phyloP scores from a whole-genome alignment of 2,329 filamentous ascomycete species.

The Botrytis porri region DNA sequence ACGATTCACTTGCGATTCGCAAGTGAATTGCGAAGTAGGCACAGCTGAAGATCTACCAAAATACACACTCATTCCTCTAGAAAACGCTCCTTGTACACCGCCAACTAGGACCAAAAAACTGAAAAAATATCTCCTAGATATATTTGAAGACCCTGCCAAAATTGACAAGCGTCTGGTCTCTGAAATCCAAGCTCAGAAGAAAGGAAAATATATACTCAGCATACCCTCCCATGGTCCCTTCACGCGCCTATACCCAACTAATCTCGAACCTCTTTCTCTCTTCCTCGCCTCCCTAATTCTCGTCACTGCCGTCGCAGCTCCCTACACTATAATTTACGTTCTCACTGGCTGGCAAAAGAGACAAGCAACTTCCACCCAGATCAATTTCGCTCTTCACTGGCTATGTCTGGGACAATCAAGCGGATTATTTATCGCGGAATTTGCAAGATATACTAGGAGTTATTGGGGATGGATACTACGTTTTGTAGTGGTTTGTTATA shows the following conservation, averaged over 20 bases:
- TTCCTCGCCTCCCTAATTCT: background rate
- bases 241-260: background rate
- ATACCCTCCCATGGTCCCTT: background rate
- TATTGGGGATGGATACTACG: slow-evolving; percentile 6
- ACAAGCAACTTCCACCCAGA: background rate
- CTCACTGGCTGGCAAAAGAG: background rate
- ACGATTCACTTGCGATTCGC: background rate
- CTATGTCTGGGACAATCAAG: background rate
- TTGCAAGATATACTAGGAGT: background rate
- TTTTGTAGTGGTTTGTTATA: background rate
- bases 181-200: background rate
- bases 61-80: background rate
- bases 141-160: background rate
- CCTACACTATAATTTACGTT: background rate
- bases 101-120: background rate
- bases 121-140: background rate
- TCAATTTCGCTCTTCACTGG: background rate
- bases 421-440: background rate
- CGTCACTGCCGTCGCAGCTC: background rate
- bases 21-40: background rate
- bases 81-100: background rate
- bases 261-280: background rate
- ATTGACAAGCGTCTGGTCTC: background rate
- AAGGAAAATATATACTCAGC: background rate
- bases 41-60: background rate